phyloP scores from a whole-genome alignment of 495 filamentous ascomycete genomes.

The Podospora didyma region DNA sequence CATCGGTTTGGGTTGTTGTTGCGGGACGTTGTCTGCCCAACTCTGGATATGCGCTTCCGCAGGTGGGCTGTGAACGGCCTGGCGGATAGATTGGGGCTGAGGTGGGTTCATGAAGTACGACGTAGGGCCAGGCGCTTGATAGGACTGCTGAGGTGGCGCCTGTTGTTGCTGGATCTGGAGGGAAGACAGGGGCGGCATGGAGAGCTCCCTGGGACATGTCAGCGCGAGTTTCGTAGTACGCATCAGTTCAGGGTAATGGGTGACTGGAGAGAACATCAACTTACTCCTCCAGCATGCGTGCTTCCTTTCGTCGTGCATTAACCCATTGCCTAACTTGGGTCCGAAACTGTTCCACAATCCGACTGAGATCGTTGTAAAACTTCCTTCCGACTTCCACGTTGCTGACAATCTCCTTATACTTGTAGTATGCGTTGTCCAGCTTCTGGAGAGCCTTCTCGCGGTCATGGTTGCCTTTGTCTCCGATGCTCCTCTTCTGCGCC shows the following conservation, averaged over 20 bases:
- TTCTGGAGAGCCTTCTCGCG: slow-evolving; percentile 83
- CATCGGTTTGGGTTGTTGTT: slow-evolving; percentile 49
- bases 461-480: slow-evolving; percentile 70
- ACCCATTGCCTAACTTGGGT: slow-evolving; percentile 77
- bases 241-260: background rate
- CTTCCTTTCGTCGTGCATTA: slow-evolving; percentile 75
- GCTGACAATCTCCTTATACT: slow-evolving; percentile 89
- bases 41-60: slow-evolving; percentile 47
- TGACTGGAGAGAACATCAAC: slow-evolving; percentile 12
- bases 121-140: slow-evolving; percentile 4
- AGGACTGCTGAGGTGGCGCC: slow-evolving; percentile 12
- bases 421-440: slow-evolving; percentile 87
- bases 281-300: slow-evolving; percentile 69
- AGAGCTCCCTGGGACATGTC: slow-evolving; percentile 36
- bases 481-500: slow-evolving; percentile 56
- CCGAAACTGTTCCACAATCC: slow-evolving; percentile 68
- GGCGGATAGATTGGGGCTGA: slow-evolving; percentile 30
- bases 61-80: slow-evolving; percentile 25
- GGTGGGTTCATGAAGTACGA: slow-evolving; percentile 22
- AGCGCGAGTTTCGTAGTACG: background rate
- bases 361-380: slow-evolving; percentile 94
- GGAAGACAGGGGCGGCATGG: slow-evolving; percentile 45
- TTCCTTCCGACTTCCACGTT: slow-evolving; percentile 87
- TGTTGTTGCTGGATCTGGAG: slow-evolving; percentile 29
- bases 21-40: slow-evolving; percentile 45